A percentile compares a stretch with the other conserved stretches of the same genome.
Evolutionary conservation across 352 stramenopile genomes (phyloP).

Genomic region (Globisporangium ultimum): DNA sequence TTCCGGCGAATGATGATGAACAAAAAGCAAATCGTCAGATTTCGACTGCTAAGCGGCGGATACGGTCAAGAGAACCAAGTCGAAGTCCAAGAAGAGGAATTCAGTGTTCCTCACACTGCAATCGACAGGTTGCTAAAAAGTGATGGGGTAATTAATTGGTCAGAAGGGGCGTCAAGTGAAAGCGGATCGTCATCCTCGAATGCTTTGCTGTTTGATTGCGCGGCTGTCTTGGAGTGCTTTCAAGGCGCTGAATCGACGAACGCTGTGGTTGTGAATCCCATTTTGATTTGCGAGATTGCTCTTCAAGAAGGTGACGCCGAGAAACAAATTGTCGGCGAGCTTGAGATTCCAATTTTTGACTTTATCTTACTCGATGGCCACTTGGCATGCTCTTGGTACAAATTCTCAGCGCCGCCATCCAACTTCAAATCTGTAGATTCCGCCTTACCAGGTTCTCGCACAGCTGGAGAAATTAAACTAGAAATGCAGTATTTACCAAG

Average conservation of each 20-base stretch:
- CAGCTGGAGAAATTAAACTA: constrained; percentile 21
- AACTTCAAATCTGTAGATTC: neutral
- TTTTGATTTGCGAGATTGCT: constrained; percentile 24
- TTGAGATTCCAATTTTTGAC: constrained; percentile 46
- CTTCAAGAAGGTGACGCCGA: constrained; percentile 1
- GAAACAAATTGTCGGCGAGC: constrained; percentile 12
- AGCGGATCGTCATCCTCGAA: neutral
- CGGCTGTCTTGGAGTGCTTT: neutral
- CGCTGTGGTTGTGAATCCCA: constrained; percentile 19
- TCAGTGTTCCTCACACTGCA: constrained; percentile 3
- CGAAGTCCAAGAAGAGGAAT: neutral
- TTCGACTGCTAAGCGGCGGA: constrained; percentile 14
- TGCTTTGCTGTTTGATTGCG: constrained; percentile 10
- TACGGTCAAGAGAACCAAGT: neutral
- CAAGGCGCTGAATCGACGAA: neutral
- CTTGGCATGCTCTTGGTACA: constrained; percentile 31
- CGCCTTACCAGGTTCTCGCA: neutral
- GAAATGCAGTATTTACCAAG: constrained; percentile 44
- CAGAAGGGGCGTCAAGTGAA: neutral
- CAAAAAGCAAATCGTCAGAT: constrained; percentile 4
- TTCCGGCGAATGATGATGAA: constrained; percentile 21
- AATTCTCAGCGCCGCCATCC: neutral
- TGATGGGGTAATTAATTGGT: constrained; percentile 13
- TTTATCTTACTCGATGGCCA: constrained; percentile 45
- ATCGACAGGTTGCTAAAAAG: constrained; percentile 2